Evolutionary conservation across 768 basidiomycete species (phyloP), one percentile per base, ranked within the genome.

Genomic region (Rhodosporidiobolus sp.): DNA sequence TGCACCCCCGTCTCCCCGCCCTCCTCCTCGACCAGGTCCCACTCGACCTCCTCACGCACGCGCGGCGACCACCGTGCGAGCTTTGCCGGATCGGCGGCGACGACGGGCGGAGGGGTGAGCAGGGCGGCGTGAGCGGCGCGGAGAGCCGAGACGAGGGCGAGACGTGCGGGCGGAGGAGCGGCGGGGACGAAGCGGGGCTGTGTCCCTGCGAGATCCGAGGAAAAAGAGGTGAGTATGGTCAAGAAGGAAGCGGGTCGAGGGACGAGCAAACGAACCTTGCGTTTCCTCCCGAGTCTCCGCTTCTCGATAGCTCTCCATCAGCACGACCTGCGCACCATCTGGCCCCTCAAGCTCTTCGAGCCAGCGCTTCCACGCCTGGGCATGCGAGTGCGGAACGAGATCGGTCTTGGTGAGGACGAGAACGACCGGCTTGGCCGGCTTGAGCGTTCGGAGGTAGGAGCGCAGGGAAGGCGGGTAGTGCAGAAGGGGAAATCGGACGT

Each of bases 401-500:
- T 95, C 95, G 30, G 88, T 87, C 80, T 97, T 94, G 26, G 92
- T 94, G 16, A 94, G 84, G 60, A 93, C 88, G 54, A 94, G 85
- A 62, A 94, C 87, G 66, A 88, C 82, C 76, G 83, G 67, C 19
- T 80, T 80, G 7, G 77, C 73, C 46, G 79, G 72, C 52, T 80
- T 74, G 46, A 70, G 63, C 0, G 79, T 55, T 16, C 65, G 35
- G 46, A 96, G 85, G 82, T 90, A 89, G 8, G 83, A 72, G 24
- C 86, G 82, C 52, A 98, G 86, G 0, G 92, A 91, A 1, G 89
- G 86, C 1, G 94, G 93, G 77, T 88, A 89, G 80, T 96, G 94
- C 5, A 96, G 82, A 0, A 88, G 85, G 0, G 95, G 94, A 79
- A 91, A 94, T 52, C 95, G 89, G 20, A 72, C 67, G 45, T 70